These are phyloP conservation scores for Hortaea sp. DNA, from an alignment of 2,329 filamentous ascomycete genomes.

Conservation along the genomic window DNA sequence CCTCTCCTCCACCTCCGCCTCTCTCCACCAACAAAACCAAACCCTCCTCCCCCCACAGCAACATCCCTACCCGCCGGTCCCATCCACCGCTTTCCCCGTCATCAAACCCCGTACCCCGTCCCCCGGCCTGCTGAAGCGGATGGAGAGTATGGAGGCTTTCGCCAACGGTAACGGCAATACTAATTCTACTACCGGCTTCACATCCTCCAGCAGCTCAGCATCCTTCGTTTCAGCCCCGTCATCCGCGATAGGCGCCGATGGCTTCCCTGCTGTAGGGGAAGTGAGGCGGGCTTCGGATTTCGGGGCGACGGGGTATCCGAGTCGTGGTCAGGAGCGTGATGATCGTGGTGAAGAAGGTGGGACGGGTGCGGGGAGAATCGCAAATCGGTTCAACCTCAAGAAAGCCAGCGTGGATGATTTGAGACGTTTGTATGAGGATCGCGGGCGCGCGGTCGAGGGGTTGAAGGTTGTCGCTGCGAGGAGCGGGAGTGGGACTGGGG, in stretches of 20 bases:
- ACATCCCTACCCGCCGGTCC: no score
- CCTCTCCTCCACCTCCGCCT: not conserved
- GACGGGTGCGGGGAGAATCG: no score
- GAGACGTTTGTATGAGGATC: slow-evolving; percentile 38
- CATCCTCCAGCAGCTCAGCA: not conserved
- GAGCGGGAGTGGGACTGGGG: not conserved
- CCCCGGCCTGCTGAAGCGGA: slow-evolving; percentile 35
- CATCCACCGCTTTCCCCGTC: no score
- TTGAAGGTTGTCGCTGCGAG: slow-evolving; percentile 2
- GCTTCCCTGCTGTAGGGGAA: not conserved
- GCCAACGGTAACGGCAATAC: not conserved
- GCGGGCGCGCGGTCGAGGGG: slow-evolving; percentile 29
- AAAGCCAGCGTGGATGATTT: slow-evolving; percentile 40
- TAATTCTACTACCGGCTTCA: not conserved
- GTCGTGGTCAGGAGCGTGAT: no score
- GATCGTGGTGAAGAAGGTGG: no score
- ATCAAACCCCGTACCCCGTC: slow-evolving; percentile 26
- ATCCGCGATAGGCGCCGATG: not conserved
- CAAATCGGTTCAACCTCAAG: slow-evolving; percentile 31
- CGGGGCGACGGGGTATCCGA: no score
- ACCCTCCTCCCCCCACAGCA: slow-evolving; percentile 6
- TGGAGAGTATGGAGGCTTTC: slow-evolving; percentile 29
- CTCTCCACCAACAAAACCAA: not conserved
- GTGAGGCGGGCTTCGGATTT: not conserved
- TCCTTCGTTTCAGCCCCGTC: slow-evolving; percentile 24